Percentiles rank a stretch among this genome's conserved stretches.
These are phyloP conservation scores for Claviceps sp. DNA, from an alignment of 2,329 filamentous ascomycete species.

Conservation along the genomic window DNA sequence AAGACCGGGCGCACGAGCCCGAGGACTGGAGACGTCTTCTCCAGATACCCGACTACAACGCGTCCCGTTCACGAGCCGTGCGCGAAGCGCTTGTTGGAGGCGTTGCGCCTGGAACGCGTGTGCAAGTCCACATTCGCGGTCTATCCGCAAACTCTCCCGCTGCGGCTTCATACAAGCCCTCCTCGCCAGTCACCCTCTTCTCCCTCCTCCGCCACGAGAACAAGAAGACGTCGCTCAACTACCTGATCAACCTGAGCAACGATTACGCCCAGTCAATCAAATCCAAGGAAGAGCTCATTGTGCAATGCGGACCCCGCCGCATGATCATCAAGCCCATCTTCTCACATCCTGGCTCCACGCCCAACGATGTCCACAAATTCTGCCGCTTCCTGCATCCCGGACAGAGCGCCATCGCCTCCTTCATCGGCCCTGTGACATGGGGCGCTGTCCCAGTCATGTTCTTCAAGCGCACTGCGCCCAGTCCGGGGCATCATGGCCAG, in stretches of 20 bases:
- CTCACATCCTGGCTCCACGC: conserved; percentile 77
- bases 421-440: conserved; percentile 86
- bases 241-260: conserved; percentile 73
- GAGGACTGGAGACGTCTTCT: conserved; percentile 80
- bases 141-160: conserved; percentile 26
- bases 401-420: conserved; percentile 75
- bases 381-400: conserved; percentile 85
- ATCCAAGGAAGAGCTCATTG: conserved; percentile 81
- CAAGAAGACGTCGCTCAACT: conserved; percentile 82
- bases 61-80: conserved; percentile 60
- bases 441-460: conserved; percentile 82
- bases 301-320: conserved; percentile 81
- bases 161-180: conserved; percentile 12
- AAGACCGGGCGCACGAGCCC: conserved; percentile 77
- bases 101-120: conserved; percentile 69
- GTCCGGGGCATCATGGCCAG: conserved; percentile 29
- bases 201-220: conserved; percentile 88
- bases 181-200: conserved; percentile 57
- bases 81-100: conserved; percentile 84
- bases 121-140: conserved; percentile 59
- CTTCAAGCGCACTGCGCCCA: conserved; percentile 49
- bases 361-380: conserved; percentile 96
- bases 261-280: conserved; percentile 66
- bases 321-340: conserved; percentile 84
- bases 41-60: conserved; percentile 80